Evolutionary conservation across 352 stramenopile genomes (phyloP), one percentile per base, ranked within the genome.

Genomic region (Pythium periplocum): DNA sequence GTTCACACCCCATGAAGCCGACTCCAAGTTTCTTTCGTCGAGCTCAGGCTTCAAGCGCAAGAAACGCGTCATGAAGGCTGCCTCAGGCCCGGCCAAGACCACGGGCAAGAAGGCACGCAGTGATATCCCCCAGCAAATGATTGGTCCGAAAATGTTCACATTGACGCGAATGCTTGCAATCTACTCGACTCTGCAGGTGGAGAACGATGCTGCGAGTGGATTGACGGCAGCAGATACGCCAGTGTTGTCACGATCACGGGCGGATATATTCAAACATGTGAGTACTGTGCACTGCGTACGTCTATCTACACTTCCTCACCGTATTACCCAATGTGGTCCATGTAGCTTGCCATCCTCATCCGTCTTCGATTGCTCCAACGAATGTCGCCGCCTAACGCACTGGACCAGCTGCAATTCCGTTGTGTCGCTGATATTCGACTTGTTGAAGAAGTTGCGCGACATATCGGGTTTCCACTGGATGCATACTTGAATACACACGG

Each of bases 331-430:
- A 26, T 26, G 17, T 26, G 17, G 17, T 26, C 17, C 17, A 26
- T 26, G 42, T 42, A 93, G 80, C 63, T 93, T 4, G 73, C 79
- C 39, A 83, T 78, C 45, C 72, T 93, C 1, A 66, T 89, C 39
- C 78, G 83, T 12, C 86, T 93, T 64, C 78, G 87, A 48, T 69
- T 93, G 7, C 72, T 93, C 48, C 83, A 93, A 54, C 80, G 80
- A 39, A 78, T 76, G 8, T 90, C 83, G 12, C 59, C 78, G 48
- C 73, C 78, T 1, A 73, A 83, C 36, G 73, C 77, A 46, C 62
- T 91, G 12, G 83, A 91, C 60, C 75, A 90, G 46, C 82, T 89
- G 36, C 86, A 86, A 43, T 88, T 90, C 47, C 80, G 83, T 6
- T 90, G 83, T 42, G 67, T 91, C 4, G 83, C 83, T 10, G 79